Conservation (phyloP, 1,139 yeast genomes). For the Pichia sp. region DNA sequence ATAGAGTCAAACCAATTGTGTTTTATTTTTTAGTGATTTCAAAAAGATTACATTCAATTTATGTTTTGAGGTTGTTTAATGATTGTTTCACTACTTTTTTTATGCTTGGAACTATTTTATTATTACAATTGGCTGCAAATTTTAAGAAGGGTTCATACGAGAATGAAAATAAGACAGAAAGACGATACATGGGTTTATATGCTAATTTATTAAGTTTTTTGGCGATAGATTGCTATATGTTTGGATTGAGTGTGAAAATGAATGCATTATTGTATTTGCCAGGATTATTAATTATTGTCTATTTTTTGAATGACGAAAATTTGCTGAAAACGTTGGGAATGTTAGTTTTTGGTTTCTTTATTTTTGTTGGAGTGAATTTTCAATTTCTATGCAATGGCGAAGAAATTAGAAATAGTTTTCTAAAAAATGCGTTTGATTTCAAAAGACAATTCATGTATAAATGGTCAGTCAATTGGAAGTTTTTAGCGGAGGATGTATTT, state of each 20-base stretch:
- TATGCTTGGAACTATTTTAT: conserved; percentile 49
- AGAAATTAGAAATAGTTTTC: conserved; percentile 44
- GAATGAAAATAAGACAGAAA: background rate
- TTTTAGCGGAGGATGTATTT: conserved; percentile 58
- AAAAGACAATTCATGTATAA: conserved; percentile 64
- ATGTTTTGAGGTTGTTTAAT: conserved; percentile 76
- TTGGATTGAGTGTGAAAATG: conserved; percentile 87
- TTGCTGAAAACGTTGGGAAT: conserved; percentile 29
- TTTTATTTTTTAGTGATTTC: conserved; percentile 56
- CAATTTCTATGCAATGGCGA: conserved; percentile 41
- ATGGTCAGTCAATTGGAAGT: conserved; percentile 95
- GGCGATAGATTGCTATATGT: conserved; percentile 52
- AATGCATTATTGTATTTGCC: conserved; percentile 81
- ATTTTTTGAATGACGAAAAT: conserved; percentile 51
- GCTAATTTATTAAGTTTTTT: conserved; percentile 36
- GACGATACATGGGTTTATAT: conserved; percentile 6
- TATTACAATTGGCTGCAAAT: conserved; percentile 45
- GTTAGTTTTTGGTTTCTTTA: conserved; percentile 23
- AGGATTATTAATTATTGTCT: conserved; percentile 52
- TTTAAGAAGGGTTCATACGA: conserved; percentile 7
- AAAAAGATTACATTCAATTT: conserved; percentile 78
- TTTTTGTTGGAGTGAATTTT: conserved; percentile 51
- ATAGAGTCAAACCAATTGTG: conserved; percentile 50
- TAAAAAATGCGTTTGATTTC: conserved; percentile 69
- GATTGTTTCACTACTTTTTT: conserved; percentile 81